phyloP scores from a whole-genome alignment of 306 rosid genomes.

The Vigna mungo region DNA sequence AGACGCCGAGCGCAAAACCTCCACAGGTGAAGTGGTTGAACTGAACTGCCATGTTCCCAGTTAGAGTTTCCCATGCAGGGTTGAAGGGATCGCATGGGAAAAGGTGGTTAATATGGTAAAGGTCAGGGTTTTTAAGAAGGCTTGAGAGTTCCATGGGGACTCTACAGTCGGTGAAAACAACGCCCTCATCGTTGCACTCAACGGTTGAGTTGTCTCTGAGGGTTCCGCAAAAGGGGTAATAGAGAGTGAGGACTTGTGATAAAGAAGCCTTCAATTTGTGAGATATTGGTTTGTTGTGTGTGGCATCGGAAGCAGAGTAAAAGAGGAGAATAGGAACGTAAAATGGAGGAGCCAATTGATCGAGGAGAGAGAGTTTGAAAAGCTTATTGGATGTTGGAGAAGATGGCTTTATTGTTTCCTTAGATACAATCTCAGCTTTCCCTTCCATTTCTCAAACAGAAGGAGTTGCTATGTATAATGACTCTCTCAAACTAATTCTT shows the following conservation, averaged over 20 bases:
- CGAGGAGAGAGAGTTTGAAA: constrained; percentile 42
- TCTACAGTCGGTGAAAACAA: constrained; percentile 19
- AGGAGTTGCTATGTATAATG: not conserved
- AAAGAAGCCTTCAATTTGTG: constrained; percentile 11
- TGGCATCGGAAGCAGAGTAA: constrained; percentile 7
- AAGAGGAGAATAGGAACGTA: constrained; percentile 39
- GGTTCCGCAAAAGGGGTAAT: constrained; percentile 46
- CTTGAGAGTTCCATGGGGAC: not conserved
- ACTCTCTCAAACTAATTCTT: not conserved
- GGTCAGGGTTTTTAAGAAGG: not conserved
- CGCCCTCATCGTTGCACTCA: constrained; percentile 45
- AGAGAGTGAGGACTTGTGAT: constrained; percentile 38
- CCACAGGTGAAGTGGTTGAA: constrained; percentile 39
- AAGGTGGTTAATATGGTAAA: not conserved
- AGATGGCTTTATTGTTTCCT: constrained; percentile 31
- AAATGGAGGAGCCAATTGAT: constrained; percentile 40
- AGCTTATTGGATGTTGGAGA: constrained; percentile 43
- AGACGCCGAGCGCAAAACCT: constrained; percentile 32
- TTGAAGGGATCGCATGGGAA: constrained; percentile 34
- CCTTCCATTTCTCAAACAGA: constrained; percentile 12
- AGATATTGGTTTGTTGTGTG: not conserved
- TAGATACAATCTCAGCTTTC: constrained; percentile 29
- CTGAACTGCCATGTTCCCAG: constrained; percentile 6
- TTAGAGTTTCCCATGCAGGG: not conserved
- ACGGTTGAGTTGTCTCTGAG: not conserved